Percentiles rank a stretch among this genome's conserved stretches.
Evolutionary conservation across 2,329 filamentous ascomycete species (phyloP).

Genomic region (Nemania abortiva): DNA sequence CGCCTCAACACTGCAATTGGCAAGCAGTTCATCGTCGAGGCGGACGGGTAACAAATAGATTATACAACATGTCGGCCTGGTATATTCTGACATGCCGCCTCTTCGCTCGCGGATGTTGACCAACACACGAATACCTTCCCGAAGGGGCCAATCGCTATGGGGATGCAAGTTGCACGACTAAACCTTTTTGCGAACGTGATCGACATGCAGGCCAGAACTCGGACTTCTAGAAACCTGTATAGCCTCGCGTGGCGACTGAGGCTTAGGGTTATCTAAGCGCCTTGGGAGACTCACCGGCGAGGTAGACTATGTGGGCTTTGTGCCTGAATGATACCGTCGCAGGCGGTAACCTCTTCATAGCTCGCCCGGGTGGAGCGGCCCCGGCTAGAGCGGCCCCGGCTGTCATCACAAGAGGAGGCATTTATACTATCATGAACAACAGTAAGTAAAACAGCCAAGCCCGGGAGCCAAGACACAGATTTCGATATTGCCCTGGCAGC

Average conservation of each 20-base stretch:
- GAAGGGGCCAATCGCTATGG: background rate
- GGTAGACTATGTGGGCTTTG: background rate
- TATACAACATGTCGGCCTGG: conserved; percentile 17
- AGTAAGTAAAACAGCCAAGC: conserved; percentile 26
- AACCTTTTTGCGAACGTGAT: conserved; percentile 4
- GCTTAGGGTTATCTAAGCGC: background rate
- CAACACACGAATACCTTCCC: conserved; percentile 23
- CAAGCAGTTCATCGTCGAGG: background rate
- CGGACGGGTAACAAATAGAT: background rate
- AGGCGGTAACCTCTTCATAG: conserved; percentile 26
- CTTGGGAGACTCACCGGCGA: background rate
- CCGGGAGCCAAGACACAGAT: conserved; percentile 12
- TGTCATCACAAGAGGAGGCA: conserved; percentile 2
- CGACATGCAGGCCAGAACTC: background rate
- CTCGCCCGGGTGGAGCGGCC: conserved; percentile 11
- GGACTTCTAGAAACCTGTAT: background rate
- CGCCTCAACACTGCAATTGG: conserved; percentile 4
- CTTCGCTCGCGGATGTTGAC: background rate
- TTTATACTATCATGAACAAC: background rate
- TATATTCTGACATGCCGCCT: conserved; percentile 10
- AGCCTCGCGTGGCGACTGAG: background rate
- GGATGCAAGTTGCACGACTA: background rate
- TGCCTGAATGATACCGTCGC: conserved; percentile 32
- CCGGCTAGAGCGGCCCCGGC: too few relatives aligned
- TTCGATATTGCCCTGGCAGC: conserved; percentile 17